Evolutionary conservation across 768 basidiomycete genomes (phyloP).

Genomic region (Auricularia sp.): DNA sequence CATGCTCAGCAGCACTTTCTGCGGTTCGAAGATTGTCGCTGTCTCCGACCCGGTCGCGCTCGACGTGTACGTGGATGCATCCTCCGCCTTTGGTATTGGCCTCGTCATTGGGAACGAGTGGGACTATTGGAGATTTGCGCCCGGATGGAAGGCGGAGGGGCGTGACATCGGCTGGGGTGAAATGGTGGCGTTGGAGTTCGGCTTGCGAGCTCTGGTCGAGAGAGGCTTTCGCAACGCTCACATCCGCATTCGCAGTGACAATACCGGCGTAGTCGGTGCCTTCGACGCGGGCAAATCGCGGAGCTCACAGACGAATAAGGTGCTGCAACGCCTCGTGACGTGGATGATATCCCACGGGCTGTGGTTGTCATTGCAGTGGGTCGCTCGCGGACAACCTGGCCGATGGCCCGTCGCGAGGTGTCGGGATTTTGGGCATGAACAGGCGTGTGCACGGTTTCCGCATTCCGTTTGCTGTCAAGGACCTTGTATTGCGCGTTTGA

Average conservation of each 20-base stretch:
- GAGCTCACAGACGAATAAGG: too few species aligned
- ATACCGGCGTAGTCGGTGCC: conserved; percentile 23
- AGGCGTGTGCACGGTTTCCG: neutral
- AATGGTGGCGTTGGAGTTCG: conserved; percentile 34
- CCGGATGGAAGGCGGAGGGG: neutral
- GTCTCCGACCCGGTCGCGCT: neutral
- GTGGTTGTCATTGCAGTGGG: conserved; percentile 11
- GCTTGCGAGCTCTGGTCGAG: too few species aligned
- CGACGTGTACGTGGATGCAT: neutral
- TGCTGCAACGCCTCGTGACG: conserved; percentile 20
- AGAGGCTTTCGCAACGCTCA: neutral
- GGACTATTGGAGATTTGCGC: neutral
- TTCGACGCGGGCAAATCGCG: conserved; percentile 22
- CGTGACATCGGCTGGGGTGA: conserved; percentile 36
- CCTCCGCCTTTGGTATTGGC: neutral
- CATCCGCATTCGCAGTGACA: conserved; percentile 26
- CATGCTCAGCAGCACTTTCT: neutral
- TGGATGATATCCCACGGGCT: conserved; percentile 11
- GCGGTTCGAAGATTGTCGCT: neutral
- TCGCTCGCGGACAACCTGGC: conserved; percentile 20
- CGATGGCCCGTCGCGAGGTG: conserved; percentile 24
- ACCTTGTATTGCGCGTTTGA: too few species aligned
- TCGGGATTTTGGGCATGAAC: neutral
- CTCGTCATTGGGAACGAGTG: neutral
- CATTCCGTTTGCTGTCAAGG: neutral